These are phyloP conservation scores for Noccaea bulbosa DNA, from an alignment of 345 rosid genomes.

Conservation along the genomic window DNA sequence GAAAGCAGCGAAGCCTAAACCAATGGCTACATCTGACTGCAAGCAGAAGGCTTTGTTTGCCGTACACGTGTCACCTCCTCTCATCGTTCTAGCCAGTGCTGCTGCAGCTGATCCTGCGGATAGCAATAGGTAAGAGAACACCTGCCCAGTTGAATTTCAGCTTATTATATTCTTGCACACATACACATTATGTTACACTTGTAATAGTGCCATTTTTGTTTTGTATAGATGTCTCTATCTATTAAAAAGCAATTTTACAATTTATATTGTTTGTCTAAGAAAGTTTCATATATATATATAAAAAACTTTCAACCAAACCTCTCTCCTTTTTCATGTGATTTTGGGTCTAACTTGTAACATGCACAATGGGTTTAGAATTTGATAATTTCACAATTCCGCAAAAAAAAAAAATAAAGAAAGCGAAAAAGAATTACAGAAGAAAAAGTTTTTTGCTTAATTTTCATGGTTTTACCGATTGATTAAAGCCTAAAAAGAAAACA, in stretches of 20 bases:
- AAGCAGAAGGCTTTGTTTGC: conserved; percentile 62
- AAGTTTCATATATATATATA: too few relatives aligned
- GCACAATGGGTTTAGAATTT: too few relatives aligned
- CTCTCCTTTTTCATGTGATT: too few relatives aligned
- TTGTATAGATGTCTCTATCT: background rate
- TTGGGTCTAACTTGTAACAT: too few relatives aligned
- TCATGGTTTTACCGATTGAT: too few relatives aligned
- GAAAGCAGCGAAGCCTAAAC: conserved; percentile 82
- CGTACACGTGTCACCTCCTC: conserved; percentile 55
- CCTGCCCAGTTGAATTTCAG: conserved; percentile 44
- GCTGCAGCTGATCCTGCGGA: conserved; percentile 85
- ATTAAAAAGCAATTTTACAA: background rate
- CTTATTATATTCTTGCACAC: background rate
- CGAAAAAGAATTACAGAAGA: too few relatives aligned
- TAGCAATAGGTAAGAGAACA: conserved; percentile 77
- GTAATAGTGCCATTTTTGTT: background rate
- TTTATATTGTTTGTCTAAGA: too few relatives aligned
- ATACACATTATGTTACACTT: too few relatives aligned
- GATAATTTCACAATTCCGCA: too few relatives aligned
- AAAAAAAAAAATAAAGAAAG: too few relatives aligned
- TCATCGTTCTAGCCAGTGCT: conserved; percentile 69
- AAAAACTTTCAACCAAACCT: too few relatives aligned
- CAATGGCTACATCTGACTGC: conserved; percentile 75
- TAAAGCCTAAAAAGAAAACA: background rate
- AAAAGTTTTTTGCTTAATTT: too few relatives aligned